Evolutionary conservation across 495 filamentous ascomycete species (phyloP).

Genomic region (Podospora pseudopauciseta): DNA sequence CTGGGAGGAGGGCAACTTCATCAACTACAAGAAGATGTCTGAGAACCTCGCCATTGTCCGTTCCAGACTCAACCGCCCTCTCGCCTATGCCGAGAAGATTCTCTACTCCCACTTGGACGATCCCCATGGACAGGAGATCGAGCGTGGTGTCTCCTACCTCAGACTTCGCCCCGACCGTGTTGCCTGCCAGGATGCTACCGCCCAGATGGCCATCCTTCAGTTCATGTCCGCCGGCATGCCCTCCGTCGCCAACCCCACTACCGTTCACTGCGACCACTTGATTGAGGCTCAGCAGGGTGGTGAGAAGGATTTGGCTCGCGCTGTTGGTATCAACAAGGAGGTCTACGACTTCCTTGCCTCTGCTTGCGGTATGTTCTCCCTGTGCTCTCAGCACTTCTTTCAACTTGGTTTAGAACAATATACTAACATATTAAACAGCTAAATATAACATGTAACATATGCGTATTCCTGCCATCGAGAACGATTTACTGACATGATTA

Average conservation of each 20-base stretch:
- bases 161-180: conserved; percentile 96
- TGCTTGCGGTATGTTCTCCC: conserved; percentile 56
- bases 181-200: conserved; percentile 98
- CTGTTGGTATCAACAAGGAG: conserved; percentile 95
- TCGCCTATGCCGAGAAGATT: conserved; percentile 97
- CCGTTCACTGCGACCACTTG: conserved; percentile 98
- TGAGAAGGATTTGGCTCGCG: conserved; percentile 88
- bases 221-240: conserved; percentile 99
- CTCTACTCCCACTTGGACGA: conserved; percentile 98
- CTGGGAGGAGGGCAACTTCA: conserved; percentile 55
- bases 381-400: too few relatives aligned
- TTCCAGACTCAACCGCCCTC: conserved; percentile 78
- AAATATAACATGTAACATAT: conserved; percentile 81
- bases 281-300: conserved; percentile 97
- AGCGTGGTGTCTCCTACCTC: conserved; percentile 92
- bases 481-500: too few relatives aligned
- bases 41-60: conserved; percentile 94
- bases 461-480: too few relatives aligned
- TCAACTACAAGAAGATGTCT: conserved; percentile 87
- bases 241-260: conserved; percentile 88
- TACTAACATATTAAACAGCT: conserved; percentile 27
- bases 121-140: conserved; percentile 90
- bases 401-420: too few relatives aligned
- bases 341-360: conserved; percentile 97
- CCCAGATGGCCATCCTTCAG: conserved; percentile 99